Evolutionary conservation across 2,329 filamentous ascomycete species (phyloP).

Genomic region (Penicillium vulpinum): DNA sequence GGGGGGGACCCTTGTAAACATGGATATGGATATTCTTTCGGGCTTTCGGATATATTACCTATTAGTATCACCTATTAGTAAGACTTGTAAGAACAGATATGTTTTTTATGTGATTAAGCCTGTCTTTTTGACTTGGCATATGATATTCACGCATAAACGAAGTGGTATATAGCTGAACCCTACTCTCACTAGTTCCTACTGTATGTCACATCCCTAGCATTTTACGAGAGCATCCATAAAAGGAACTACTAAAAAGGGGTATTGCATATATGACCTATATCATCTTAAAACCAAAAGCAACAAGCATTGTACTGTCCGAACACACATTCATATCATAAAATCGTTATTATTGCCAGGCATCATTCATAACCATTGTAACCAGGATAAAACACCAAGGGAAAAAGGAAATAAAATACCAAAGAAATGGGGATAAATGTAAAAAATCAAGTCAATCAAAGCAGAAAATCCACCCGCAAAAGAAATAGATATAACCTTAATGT

Average conservation of each 20-base stretch:
- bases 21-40: not conserved
- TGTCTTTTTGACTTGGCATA: not conserved
- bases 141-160: not conserved
- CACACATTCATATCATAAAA: constrained; percentile 13
- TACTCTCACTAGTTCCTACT: too few species aligned
- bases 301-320: constrained; percentile 9
- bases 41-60: not conserved
- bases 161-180: not conserved
- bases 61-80: not conserved
- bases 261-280: not conserved
- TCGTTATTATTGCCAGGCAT: constrained; percentile 18
- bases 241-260: not conserved
- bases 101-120: not conserved
- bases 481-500: not conserved
- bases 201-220: not conserved
- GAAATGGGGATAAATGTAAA: not conserved
- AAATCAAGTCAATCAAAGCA: not conserved
- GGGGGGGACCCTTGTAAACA: not conserved
- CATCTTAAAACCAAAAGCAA: not conserved
- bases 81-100: not conserved
- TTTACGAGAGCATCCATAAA: too few species aligned
- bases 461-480: not conserved
- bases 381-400: constrained; percentile 7
- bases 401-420: not conserved
- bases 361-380: not conserved